Evolutionary conservation across 768 basidiomycete genomes (phyloP).

Genomic region (Naganishia vaughanmartiniae): DNA sequence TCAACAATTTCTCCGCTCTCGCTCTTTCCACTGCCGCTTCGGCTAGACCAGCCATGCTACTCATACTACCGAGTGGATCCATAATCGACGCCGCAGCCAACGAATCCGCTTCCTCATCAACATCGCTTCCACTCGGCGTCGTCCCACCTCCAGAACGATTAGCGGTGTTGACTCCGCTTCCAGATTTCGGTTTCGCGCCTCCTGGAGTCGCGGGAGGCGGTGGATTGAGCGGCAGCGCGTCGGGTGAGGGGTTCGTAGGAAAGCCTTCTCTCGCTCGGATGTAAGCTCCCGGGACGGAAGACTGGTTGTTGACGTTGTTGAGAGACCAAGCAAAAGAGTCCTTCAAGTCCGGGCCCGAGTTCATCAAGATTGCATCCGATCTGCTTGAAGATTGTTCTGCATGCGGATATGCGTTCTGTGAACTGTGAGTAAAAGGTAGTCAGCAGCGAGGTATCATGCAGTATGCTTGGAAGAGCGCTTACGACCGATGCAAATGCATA

Average conservation of each 20-base stretch:
- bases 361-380: not conserved
- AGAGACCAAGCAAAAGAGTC: slow-evolving; percentile 19
- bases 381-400: not conserved
- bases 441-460: not conserved
- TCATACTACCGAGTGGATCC: slow-evolving; percentile 47
- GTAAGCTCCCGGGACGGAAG: slow-evolving; percentile 10
- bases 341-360: not conserved
- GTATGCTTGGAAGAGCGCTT: not conserved
- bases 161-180: slow-evolving; percentile 29
- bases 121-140: slow-evolving; percentile 57
- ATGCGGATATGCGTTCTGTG: not conserved
- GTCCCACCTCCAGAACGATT: slow-evolving; percentile 25
- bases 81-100: slow-evolving; percentile 57
- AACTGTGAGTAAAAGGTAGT: not conserved
- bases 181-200: not conserved
- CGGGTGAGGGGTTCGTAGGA: not conserved
- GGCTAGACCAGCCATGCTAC: slow-evolving; percentile 50
- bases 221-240: slow-evolving; percentile 36
- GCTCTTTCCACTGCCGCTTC: slow-evolving; percentile 51
- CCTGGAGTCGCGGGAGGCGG: slow-evolving; percentile 38
- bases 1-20: slow-evolving; percentile 37
- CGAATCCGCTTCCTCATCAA: slow-evolving; percentile 70
- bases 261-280: slow-evolving; percentile 12
- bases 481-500: not conserved
- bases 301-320: slow-evolving; percentile 18